Evolutionary conservation across 257 asterid genomes (phyloP), one percentile per base, ranked within the genome.

Genomic region (Avicennia marina): DNA sequence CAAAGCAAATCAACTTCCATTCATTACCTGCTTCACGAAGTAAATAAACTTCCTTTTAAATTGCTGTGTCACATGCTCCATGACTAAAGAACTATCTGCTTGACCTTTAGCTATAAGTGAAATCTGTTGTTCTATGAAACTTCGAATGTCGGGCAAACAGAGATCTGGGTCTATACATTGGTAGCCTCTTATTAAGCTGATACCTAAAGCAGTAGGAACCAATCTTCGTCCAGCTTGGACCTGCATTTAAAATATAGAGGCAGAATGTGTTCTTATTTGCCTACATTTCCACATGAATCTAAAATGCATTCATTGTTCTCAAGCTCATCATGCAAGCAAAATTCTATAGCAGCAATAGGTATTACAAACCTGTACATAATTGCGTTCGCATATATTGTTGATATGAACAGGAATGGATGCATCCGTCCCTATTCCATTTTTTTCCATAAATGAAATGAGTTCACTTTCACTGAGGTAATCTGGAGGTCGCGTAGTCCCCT

Each of bases 61-160:
- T 66, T 89, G 95, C 60, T 78, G 89, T 42, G 86, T 71, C 62
- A 86, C 97, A 64, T 89, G 95, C 72, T 81, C 78, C 76, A 89
- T 94, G 49, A 89, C 94, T 67, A 76, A 53, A 15, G 75, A 66
- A 75, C 86, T 94, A 72, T 86, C 83, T 53, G 95, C 97, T 78
- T 89, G 91, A 56, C 97, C 97, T 78, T 86, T 89, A 60, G 94
- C 97, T 44, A 89, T 90, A n/a, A 86, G 94, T 52, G 76, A 57
- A 63, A 89, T 86, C 69, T 89, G 95, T 36, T 89, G 94, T 87
- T 86, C 97, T 56, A 89, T 89, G 76, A 89, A 89, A 76, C 97
- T 76, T 41, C 97, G 86, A 62, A 89, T 89, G 57, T 86, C 97
- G 22, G 97, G 97, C 71, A 89, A 81, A 67, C 91, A 81, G 64